Evolutionary conservation across 495 filamentous ascomycete genomes (phyloP).

Genomic region (Hyaloscypha finlandica): DNA sequence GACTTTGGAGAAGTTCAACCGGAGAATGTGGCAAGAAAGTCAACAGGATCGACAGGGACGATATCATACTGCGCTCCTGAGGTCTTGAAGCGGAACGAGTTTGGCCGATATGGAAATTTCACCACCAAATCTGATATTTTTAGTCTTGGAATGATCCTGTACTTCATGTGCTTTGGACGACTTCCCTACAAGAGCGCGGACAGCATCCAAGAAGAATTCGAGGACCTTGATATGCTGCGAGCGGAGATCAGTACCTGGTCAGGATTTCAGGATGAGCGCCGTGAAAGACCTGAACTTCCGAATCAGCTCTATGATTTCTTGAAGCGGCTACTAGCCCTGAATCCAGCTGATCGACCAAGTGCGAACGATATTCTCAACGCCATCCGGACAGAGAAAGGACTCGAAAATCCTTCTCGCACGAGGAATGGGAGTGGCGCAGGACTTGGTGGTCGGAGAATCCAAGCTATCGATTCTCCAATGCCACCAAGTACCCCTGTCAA

Average conservation of each 20-base stretch:
- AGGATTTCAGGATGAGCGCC: constrained; percentile 76
- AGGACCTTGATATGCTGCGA: constrained; percentile 87
- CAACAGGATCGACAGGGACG: constrained; percentile 91
- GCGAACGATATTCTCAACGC: constrained; percentile 85
- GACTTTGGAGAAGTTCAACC: constrained; percentile 96
- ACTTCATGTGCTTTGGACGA: constrained; percentile 93
- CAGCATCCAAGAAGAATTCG: constrained; percentile 82
- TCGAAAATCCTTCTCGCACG: constrained; percentile 53
- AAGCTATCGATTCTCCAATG: constrained; percentile 57
- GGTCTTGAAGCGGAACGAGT: constrained; percentile 70
- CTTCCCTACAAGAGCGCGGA: constrained; percentile 82
- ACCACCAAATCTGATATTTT: constrained; percentile 96
- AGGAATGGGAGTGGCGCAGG: constrained; percentile 41
- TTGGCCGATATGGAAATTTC: constrained; percentile 83
- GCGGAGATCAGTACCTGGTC: constrained; percentile 85
- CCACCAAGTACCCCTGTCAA: constrained; percentile 38
- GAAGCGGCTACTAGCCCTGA: constrained; percentile 74
- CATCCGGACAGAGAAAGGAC: constrained; percentile 69
- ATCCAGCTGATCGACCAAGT: constrained; percentile 75
- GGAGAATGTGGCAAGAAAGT: constrained; percentile 75
- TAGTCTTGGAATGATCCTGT: constrained; percentile 95
- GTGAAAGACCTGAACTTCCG: constrained; percentile 78
- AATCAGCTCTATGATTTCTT: constrained; percentile 84
- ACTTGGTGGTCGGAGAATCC: constrained; percentile 48
- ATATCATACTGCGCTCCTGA: constrained; percentile 98